Evolutionary conservation across 805 yeast species (phyloP), one percentile per base, ranked within the genome.

Genomic region (Henningerozyma blattae): DNA sequence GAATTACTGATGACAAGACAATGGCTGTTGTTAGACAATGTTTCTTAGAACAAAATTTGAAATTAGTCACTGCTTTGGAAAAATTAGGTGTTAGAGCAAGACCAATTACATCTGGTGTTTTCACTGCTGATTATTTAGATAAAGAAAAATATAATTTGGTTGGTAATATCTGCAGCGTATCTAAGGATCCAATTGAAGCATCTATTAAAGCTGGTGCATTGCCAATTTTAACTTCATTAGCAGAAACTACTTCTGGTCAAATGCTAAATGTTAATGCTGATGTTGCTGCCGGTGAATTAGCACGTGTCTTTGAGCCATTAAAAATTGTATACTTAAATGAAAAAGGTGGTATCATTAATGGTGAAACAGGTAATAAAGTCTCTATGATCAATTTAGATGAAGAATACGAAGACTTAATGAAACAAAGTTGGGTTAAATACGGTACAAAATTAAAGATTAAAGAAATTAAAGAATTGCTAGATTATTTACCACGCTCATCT

Each of bases 51-150:
- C 98, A 91, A 62, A 91, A 91, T 64, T 72, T 93, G 56, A 79
- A 86, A 52, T 70, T 91, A 34, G 99, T 91, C 17, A 89, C 95
- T 32, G 97, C 98, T 17, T 69, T 91, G 39, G 99, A 91, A 61
- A 75, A 81, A 55, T 74, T 85, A 74, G 99, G 98, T 31, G 98
- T 91, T 36, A 87, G 87, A 43, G 98, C 99, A 13, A 75, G 99
- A 60, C 99, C 99, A 37, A 89, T 91, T 49, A 91, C 96, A 18
- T 89, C 94, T 27, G 99, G 99, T 50, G 97, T 91, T 14, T 91
- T 91, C 63, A 72, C 78, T 36, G 99, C 98, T 31, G 82, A 83
- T 27, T 91, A 84, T 59, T 67, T 91, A 46, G 95, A 91, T 58
- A 71, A 84, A 58, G 85, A 78, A 9, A 87, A 85, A 60, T 91